Base-by-base conservation (phyloP, 495 filamentous ascomycete genomes). In the Hypoxylon cercidicola region DNA sequence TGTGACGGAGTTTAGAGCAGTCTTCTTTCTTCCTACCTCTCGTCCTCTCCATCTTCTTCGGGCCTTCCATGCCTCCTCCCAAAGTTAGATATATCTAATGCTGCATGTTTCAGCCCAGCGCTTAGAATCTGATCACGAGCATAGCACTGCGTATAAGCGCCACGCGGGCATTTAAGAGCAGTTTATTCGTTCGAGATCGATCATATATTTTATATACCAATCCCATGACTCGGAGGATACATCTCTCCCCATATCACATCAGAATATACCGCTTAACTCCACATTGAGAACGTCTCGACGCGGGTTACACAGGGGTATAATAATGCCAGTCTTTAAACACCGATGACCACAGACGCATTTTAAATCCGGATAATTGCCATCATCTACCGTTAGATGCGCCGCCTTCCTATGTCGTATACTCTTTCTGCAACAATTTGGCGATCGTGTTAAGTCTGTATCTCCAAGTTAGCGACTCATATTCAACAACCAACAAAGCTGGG, bases 381-480 rank as follows among this genome's bases (percentile, higher is more conserved):
- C 9, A 34, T 11, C 19, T 35, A 2, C 49, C 2, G 11, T 23
- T 39, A 23, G 25, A 7, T 7, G 7, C 3, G 25, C 25, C 3
- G 25, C 25, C 7, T 7, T 15, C 48, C 62, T 81, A 90, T 51
- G 66, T 73, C 21, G 90, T 93, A 72, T 96, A 97, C 72, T 93
- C 82, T 82, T 93, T 94, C 83, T 97, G 93, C 73, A 97, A 81
- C 73, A 91, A 70, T 87, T 93, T 96, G 45, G 92, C 93, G 72
- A 99, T 98, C 12, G 95, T 99, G 77, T 91, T 90, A 74, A 98
- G 77, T 77, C 96, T 93, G 52, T 87, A 89, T 66, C 87, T 87
- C 40, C 72, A 20, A 1, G 23, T 90, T 92, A 71, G 79, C 66
- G 53, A n/a, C 6, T 30, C 19, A 30, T 18, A 2, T 2, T 4